These are phyloP conservation scores for Monosporozyma aerobia DNA, from an alignment of 805 yeast genomes.

Conservation along the genomic window DNA sequence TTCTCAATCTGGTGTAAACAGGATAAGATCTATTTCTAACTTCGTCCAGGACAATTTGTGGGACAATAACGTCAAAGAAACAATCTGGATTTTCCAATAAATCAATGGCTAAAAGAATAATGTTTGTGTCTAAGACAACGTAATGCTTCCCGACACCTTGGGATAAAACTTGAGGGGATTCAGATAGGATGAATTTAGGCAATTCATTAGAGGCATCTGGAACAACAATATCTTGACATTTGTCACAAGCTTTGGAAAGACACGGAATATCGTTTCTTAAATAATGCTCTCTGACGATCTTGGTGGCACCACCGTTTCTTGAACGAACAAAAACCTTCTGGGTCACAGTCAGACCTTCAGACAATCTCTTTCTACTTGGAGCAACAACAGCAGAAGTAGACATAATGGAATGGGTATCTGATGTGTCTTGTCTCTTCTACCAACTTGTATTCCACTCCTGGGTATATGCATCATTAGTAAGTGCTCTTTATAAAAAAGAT, in stretches of 20 bases:
- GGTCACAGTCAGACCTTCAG: constrained; percentile 55
- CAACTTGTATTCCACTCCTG: not conserved
- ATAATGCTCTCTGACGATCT: constrained; percentile 90
- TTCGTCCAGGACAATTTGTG: constrained; percentile 91
- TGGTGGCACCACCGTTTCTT: constrained; percentile 75
- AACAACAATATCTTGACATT: constrained; percentile 44
- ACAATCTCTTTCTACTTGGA: constrained; percentile 35
- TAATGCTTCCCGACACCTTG: constrained; percentile 61
- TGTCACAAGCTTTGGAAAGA: constrained; percentile 57
- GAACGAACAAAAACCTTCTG: constrained; percentile 89
- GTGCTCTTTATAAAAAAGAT: not conserved
- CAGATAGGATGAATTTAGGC: constrained; percentile 60
- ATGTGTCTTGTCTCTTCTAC: not conserved
- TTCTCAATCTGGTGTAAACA: constrained; percentile 73
- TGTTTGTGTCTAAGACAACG: constrained; percentile 77
- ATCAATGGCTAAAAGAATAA: constrained; percentile 82
- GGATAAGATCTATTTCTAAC: constrained; percentile 83
- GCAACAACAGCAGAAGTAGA: constrained; percentile 8
- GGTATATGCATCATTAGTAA: not conserved
- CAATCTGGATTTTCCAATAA: constrained; percentile 67
- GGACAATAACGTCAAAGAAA: constrained; percentile 84
- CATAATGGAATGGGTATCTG: not conserved
- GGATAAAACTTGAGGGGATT: constrained; percentile 41
- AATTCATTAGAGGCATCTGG: constrained; percentile 60
- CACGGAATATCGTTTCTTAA: constrained; percentile 90